Conservation (phyloP, 1,284 basidiomycete species). For the Moesziomyces sp. region DNA sequence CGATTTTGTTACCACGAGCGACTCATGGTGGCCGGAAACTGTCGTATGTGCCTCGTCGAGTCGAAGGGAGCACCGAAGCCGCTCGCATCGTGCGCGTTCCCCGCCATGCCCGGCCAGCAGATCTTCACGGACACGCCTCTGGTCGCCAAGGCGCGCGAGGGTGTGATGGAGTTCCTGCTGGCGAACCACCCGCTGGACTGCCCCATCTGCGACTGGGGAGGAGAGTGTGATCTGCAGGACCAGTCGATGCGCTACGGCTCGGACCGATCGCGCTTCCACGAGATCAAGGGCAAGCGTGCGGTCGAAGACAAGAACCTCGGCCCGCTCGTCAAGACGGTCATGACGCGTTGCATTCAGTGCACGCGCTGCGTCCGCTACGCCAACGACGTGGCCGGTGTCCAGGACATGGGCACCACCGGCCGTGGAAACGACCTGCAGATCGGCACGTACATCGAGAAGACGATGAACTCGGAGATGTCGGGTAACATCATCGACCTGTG, state of each 20-base stretch:
- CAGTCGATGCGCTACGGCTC: slow-evolving; percentile 99
- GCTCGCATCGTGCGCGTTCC: slow-evolving; percentile 82
- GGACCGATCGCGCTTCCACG: slow-evolving; percentile 96
- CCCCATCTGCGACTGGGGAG: slow-evolving; percentile 86
- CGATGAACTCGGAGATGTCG: slow-evolving; percentile 95
- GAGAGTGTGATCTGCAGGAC: slow-evolving; percentile 98
- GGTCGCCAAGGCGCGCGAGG: slow-evolving; percentile 88
- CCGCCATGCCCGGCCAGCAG: slow-evolving; percentile 94
- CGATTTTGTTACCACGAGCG: slow-evolving; percentile 93
- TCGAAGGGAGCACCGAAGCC: slow-evolving; percentile 93
- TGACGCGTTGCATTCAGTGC: slow-evolving; percentile 99
- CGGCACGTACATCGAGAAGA: slow-evolving; percentile 97
- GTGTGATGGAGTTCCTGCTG: slow-evolving; percentile 98
- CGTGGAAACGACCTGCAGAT: slow-evolving; percentile 99
- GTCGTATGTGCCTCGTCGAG: slow-evolving; percentile 86
- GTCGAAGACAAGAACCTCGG: slow-evolving; percentile 99
- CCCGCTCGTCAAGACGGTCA: slow-evolving; percentile 97
- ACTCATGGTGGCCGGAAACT: slow-evolving; percentile 66
- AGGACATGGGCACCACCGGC: slow-evolving; percentile 95
- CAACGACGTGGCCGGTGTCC: slow-evolving; percentile 97
- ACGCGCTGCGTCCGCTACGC: slow-evolving; percentile 98
- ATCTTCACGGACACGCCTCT: slow-evolving; percentile 95
- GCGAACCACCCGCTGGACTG: slow-evolving; percentile 98
- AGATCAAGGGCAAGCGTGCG: slow-evolving; percentile 96
- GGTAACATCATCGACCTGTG: slow-evolving; percentile 98